phyloP scores from a whole-genome alignment of 345 rosid species.

The Corchorus olitorius region DNA sequence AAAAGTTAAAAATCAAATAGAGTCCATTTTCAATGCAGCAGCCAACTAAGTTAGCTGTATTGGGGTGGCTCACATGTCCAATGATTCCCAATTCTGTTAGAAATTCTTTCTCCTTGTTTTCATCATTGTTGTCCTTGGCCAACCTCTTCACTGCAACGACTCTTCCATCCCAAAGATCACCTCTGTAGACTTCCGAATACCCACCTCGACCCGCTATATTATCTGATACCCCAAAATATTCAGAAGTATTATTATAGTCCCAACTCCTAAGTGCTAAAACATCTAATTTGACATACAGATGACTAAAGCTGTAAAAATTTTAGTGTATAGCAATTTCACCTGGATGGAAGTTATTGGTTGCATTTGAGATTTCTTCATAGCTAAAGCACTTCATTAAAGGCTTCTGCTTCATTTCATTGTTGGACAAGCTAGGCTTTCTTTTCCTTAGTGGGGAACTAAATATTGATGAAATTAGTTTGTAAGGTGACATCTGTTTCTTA shows the following conservation, averaged over 20 bases:
- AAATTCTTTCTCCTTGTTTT: constrained; percentile 80
- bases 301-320: background rate
- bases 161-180: constrained; percentile 74
- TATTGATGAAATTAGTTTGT: constrained; percentile 53
- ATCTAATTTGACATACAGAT: background rate
- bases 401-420: constrained; percentile 37
- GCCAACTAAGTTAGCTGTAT: constrained; percentile 77
- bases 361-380: constrained; percentile 68
- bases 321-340: constrained; percentile 36
- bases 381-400: constrained; percentile 69
- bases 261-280: no score
- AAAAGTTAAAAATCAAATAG: constrained; percentile 73
- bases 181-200: constrained; percentile 89
- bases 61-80: constrained; percentile 85
- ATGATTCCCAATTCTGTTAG: constrained; percentile 80
- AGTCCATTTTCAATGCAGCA: constrained; percentile 91
- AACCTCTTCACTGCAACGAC: constrained; percentile 81
- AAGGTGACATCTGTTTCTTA: constrained; percentile 45
- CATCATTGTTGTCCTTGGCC: constrained; percentile 74
- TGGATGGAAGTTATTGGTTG: constrained; percentile 68
- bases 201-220: constrained; percentile 83
- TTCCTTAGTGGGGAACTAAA: constrained; percentile 56
- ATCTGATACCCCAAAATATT: constrained; percentile 41
- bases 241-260: background rate
- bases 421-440: constrained; percentile 37